phyloP scores from a whole-genome alignment of 2,329 filamentous ascomycete genomes.

The Calonectria pteridis region DNA sequence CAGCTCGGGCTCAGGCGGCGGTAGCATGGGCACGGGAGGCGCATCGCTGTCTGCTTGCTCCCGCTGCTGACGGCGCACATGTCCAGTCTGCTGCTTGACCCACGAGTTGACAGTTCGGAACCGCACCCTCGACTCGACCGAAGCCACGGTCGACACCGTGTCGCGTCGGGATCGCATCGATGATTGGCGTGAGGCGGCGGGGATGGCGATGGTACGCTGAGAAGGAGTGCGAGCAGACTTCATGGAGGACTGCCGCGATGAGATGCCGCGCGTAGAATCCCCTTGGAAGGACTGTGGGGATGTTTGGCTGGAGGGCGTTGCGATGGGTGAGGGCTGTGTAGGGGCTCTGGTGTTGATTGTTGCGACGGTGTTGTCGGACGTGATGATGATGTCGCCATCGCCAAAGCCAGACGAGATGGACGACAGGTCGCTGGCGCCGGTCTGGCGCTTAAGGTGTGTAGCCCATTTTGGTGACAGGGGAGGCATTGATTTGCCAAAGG shows the following conservation, averaged over 20 bases:
- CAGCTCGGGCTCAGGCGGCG: slow-evolving; percentile 60
- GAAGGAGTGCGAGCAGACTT: slow-evolving; percentile 13
- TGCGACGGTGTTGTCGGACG: slow-evolving; percentile 46
- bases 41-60: slow-evolving; percentile 48
- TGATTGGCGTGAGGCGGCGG: not conserved
- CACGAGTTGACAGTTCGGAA: slow-evolving; percentile 73
- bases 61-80: slow-evolving; percentile 62
- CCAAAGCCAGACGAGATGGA: slow-evolving; percentile 75
- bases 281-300: slow-evolving; percentile 33
- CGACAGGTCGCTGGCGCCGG: slow-evolving; percentile 65
- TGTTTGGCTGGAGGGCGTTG: slow-evolving; percentile 25
- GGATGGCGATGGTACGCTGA: not conserved
- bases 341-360: slow-evolving; percentile 29
- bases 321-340: slow-evolving; percentile 27
- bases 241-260: slow-evolving; percentile 12
- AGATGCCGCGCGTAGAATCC: slow-evolving; percentile 47
- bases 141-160: slow-evolving; percentile 65
- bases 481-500: slow-evolving; percentile 32
- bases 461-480: slow-evolving; percentile 25
- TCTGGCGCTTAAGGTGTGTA: slow-evolving; percentile 38
- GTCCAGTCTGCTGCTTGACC: slow-evolving; percentile 73
- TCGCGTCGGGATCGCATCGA: slow-evolving; percentile 52
- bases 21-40: slow-evolving; percentile 57
- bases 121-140: slow-evolving; percentile 65
- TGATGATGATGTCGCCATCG: slow-evolving; percentile 69